Conservation (phyloP, 78 protist genomes). For the Tieghemostelium lacteum region DNA sequence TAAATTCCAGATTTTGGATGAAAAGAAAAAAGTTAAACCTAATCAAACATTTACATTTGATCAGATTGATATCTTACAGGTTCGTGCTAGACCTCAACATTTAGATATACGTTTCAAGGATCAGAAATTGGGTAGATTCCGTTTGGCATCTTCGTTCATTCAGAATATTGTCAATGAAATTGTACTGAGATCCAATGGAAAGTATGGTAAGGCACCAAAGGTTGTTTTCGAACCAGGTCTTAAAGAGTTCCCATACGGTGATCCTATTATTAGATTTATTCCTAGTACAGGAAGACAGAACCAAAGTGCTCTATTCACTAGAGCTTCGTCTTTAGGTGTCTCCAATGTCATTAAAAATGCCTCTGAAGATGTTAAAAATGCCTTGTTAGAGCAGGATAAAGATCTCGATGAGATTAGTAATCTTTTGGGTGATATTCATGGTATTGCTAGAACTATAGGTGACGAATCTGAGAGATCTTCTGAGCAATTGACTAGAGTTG, state of each 20-base stretch:
- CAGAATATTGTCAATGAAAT: conserved; percentile 72
- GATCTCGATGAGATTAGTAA: conserved; percentile 78
- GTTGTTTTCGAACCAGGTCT: conserved; percentile 76
- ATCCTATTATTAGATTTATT: conserved; percentile 60
- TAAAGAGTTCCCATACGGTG: conserved; percentile 56
- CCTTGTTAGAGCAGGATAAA: conserved; percentile 62
- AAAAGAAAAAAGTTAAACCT: conserved; percentile 17
- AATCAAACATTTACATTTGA: conserved; percentile 16
- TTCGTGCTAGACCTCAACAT: conserved; percentile 69
- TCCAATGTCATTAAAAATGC: conserved; percentile 58
- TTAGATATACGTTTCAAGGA: conserved; percentile 47
- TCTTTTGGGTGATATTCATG: conserved; percentile 62
- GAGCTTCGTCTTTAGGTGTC: conserved; percentile 13
- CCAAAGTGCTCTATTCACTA: conserved; percentile 18
- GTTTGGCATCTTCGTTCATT: conserved; percentile 45
- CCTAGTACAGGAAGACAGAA: conserved; percentile 11
- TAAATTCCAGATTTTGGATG: conserved; percentile 50
- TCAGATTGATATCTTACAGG: not conserved
- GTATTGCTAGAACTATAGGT: conserved; percentile 80
- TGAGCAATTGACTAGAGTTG: conserved; percentile 59
- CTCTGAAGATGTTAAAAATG: conserved; percentile 26
- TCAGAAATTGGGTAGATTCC: conserved; percentile 24
- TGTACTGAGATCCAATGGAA: conserved; percentile 42
- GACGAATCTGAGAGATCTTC: conserved; percentile 71
- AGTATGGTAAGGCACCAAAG: conserved; percentile 46